Conservation (phyloP, 1,284 basidiomycete genomes). For the Cutaneotrichosporon sp. region DNA sequence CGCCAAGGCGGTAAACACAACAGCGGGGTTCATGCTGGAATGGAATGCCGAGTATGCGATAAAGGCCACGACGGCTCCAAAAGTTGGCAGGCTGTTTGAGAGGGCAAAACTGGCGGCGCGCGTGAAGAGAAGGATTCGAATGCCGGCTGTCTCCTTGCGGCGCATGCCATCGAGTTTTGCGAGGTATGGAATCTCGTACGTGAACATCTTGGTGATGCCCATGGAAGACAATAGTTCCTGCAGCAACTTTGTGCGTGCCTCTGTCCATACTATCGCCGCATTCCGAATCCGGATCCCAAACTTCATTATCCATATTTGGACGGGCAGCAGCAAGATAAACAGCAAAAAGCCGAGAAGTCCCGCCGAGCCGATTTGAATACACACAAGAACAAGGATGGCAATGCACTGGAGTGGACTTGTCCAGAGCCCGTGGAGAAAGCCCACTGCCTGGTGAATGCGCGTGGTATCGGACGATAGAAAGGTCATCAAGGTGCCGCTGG, state of each 20-base stretch:
- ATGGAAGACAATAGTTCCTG: slow-evolving; percentile 67
- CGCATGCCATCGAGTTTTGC: slow-evolving; percentile 61
- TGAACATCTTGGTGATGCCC: slow-evolving; percentile 66
- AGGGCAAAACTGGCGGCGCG: background rate
- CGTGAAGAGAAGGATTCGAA: background rate
- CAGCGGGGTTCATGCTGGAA: slow-evolving; percentile 57
- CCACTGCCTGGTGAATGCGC: background rate
- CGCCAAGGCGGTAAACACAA: slow-evolving; percentile 68
- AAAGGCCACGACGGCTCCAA: slow-evolving; percentile 55
- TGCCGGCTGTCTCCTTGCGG: slow-evolving; percentile 52
- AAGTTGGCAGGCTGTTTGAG: slow-evolving; percentile 7
- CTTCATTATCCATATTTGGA: slow-evolving; percentile 63
- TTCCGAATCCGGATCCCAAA: slow-evolving; percentile 49
- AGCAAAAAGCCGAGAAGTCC: slow-evolving; percentile 67
- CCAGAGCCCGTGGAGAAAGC: background rate
- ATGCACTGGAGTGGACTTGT: slow-evolving; percentile 17
- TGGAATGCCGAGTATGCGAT: slow-evolving; percentile 68
- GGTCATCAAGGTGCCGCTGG: slow-evolving; percentile 66
- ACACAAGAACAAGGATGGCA: slow-evolving; percentile 31
- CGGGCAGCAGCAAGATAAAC: slow-evolving; percentile 59
- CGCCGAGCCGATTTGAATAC: slow-evolving; percentile 58
- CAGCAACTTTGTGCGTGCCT: slow-evolving; percentile 71
- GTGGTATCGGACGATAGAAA: slow-evolving; percentile 60
- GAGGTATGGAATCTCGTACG: slow-evolving; percentile 58
- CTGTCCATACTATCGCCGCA: slow-evolving; percentile 59